Conservation (phyloP, 345 rosid species). For the Aethionema arabicum region DNA sequence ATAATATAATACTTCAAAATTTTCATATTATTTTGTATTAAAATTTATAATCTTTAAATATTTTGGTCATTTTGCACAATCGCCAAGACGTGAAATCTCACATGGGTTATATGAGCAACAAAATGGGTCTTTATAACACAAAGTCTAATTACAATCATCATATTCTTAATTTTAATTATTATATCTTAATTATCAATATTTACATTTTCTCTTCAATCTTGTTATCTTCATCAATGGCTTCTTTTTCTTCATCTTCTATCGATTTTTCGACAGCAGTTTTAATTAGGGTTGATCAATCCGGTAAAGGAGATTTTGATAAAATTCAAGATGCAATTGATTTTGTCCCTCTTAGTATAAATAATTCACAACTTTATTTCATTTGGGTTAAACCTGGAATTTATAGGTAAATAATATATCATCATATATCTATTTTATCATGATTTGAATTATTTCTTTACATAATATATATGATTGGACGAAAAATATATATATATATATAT, state of each 20-base stretch:
- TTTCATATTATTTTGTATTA: conserved; percentile 13
- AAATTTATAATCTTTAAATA: too few relatives aligned
- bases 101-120: conserved; percentile 31
- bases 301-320: conserved; percentile 60
- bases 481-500: too few relatives aligned
- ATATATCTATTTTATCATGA: neutral
- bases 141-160: conserved; percentile 14
- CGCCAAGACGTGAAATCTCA: conserved; percentile 37
- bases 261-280: conserved; percentile 46
- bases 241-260: conserved; percentile 26
- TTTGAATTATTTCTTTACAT: too few relatives aligned
- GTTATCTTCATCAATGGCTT: conserved; percentile 31
- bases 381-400: conserved; percentile 70
- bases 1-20: neutral
- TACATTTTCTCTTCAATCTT: conserved; percentile 26
- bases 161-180: conserved; percentile 8
- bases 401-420: conserved; percentile 37
- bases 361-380: conserved; percentile 46
- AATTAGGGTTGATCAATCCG: conserved; percentile 64
- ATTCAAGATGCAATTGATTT: conserved; percentile 72
- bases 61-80: conserved; percentile 31
- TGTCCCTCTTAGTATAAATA: conserved; percentile 48
- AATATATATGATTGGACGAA: too few relatives aligned
- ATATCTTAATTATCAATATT: neutral
- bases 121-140: conserved; percentile 31